Conservation (phyloP, 345 rosid species). For the Pistacia atlantica region DNA sequence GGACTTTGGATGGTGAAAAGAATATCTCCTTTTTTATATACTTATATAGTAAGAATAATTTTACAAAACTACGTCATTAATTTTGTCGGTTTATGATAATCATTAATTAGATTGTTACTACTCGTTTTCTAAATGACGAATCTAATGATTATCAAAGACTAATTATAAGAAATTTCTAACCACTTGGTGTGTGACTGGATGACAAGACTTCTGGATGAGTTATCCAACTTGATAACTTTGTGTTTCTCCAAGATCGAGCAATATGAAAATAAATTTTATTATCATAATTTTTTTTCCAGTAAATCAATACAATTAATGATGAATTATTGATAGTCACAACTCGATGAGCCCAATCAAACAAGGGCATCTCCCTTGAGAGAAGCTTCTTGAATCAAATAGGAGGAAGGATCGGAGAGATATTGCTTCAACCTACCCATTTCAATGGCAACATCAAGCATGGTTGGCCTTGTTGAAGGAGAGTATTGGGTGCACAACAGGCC, state of each 20-base stretch:
- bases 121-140: no score
- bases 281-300: neutral
- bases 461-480: constrained; percentile 78
- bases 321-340: neutral
- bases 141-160: no score
- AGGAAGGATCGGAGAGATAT: constrained; percentile 49
- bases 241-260: no score
- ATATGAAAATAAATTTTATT: neutral
- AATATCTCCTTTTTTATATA: constrained; percentile 5
- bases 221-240: no score
- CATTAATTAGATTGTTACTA: no score
- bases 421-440: constrained; percentile 82
- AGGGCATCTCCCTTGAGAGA: constrained; percentile 16
- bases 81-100: no score
- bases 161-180: no score
- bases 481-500: constrained; percentile 82
- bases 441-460: constrained; percentile 71
- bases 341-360: neutral
- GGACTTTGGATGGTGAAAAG: constrained; percentile 3
- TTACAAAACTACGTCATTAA: no score
- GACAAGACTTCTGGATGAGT: no score
- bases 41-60: no score
- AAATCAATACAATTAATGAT: constrained; percentile 24
- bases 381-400: constrained; percentile 28
- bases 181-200: no score